Base-by-base conservation (phyloP, 305 asterid species). In the Rubia tinctorum region DNA sequence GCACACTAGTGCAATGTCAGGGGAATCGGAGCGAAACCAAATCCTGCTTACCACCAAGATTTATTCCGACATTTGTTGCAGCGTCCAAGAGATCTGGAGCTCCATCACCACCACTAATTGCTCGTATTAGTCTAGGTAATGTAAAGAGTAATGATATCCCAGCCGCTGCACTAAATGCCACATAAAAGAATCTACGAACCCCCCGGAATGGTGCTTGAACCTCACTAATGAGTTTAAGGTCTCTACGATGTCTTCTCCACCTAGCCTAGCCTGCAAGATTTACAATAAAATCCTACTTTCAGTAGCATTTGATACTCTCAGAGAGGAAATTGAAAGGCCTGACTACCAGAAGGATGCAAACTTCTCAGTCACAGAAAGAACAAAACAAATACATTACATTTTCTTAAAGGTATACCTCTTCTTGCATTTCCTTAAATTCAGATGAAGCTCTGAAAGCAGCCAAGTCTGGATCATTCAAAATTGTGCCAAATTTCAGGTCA, bases 161-260 rank as follows among this genome's bases (percentile, higher is more conserved):
- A 7, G 99, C 97, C 60, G 97, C 99, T 23, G 96, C 96, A 11
- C 86, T 84, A 65, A 94, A 80, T 47, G 97, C 97, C 82, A 91
- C 91, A 77, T 90, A 91, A 84, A 94, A 91, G 79, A 94, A 94
- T 75, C 81, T 89, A 34, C 97, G 87, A 75, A 94, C 82, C 39
- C 97, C 99, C 53, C 99, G 92, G 76, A 94, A 94, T 58, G 99
- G 99, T 66, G 99, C 97, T 88, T 94, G 99, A 78, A 94, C 99
- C 84, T 94, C 99, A 80, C 97, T 88, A 44, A 94, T 94, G 78
- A 94, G 97, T 83, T 91, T 94, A 20, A 94, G 96, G 84, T 94
- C 99, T 85, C 99, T 89, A 72, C 97, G 77, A 91, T 75, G 71
- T 94, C 99, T 87, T 91, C 97, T 76, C 99, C 99, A 47, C 99